These are phyloP conservation scores for Exserohilum rostratum DNA, from an alignment of 2,329 filamentous ascomycete species.

Conservation along the genomic window DNA sequence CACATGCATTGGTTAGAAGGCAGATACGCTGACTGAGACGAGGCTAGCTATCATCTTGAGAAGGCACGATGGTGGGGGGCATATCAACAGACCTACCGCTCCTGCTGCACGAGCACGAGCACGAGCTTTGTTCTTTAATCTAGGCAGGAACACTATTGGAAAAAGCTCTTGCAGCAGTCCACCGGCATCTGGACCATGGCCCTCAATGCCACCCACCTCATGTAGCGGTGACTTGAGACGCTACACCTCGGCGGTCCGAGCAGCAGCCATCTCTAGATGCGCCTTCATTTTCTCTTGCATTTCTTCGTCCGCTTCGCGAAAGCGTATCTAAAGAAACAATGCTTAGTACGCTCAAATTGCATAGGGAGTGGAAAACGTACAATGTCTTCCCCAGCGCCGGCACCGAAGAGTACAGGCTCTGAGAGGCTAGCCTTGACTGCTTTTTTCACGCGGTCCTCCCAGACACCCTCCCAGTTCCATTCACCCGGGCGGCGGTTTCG, in stretches of 20 bases:
- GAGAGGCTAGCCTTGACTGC: slow-evolving; percentile 78
- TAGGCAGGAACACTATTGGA: background rate
- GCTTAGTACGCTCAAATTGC: background rate
- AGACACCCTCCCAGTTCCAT: slow-evolving; percentile 98
- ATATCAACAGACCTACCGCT: slow-evolving; percentile 4
- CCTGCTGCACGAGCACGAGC: background rate
- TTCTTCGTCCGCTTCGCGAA: slow-evolving; percentile 44
- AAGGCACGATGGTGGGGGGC: slow-evolving; percentile 4
- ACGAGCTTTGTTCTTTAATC: background rate
- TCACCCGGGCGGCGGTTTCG: slow-evolving; percentile 72
- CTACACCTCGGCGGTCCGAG: slow-evolving; percentile 24
- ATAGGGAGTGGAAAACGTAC: slow-evolving; percentile 54
- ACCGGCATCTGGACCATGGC: no score
- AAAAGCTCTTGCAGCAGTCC: background rate
- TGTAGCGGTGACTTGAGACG: background rate
- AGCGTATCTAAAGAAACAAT: slow-evolving; percentile 43
- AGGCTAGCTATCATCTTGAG: background rate
- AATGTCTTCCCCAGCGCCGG: slow-evolving; percentile 69
- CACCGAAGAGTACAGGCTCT: slow-evolving; percentile 79
- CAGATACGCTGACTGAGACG: background rate
- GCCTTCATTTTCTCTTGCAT: slow-evolving; percentile 40
- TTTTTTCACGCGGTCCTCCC: slow-evolving; percentile 86
- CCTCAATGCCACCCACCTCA: background rate
- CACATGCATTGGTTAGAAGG: background rate
- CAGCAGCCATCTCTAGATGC: slow-evolving; percentile 29